Conservation (phyloP, 768 basidiomycete species). For the Boletus huronensis region DNA sequence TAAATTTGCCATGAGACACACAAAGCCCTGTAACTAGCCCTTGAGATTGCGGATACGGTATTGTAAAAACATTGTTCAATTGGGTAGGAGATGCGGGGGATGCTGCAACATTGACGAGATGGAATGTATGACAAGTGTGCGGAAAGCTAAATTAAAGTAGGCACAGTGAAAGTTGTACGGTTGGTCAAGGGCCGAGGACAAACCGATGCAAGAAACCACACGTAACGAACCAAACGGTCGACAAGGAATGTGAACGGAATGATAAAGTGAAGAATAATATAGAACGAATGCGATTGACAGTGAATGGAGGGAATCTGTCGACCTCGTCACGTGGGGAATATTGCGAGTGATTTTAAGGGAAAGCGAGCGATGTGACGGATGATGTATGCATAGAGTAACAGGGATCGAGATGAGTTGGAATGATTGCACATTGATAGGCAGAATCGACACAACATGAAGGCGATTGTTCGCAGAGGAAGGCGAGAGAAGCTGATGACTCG, state of each 20-base stretch:
- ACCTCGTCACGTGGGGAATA: constrained; percentile 48
- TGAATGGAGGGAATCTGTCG: constrained; percentile 48
- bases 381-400: constrained; percentile 58
- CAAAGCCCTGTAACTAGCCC: constrained; percentile 30
- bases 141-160: constrained; percentile 32
- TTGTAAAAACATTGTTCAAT: constrained; percentile 39
- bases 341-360: constrained; percentile 40
- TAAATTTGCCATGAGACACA: constrained; percentile 9
- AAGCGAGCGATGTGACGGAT: constrained; percentile 47
- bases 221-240: constrained; percentile 35
- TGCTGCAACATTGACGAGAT: constrained; percentile 46
- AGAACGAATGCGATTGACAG: constrained; percentile 54
- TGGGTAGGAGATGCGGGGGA: constrained; percentile 37
- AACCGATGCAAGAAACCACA: constrained; percentile 33
- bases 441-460: constrained; percentile 15
- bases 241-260: constrained; percentile 41
- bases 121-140: constrained; percentile 29
- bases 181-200: constrained; percentile 22
- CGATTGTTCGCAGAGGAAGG: constrained; percentile 10
- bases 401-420: constrained; percentile 40
- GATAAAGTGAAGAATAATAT: constrained; percentile 86
- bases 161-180: constrained; percentile 29
- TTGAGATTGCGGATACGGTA: constrained; percentile 31
- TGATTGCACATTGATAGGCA: constrained; percentile 33
- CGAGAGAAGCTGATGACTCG: constrained; percentile 10